Percentiles rank a stretch among this genome's conserved stretches.
Evolutionary conservation across 2,329 filamentous ascomycete genomes (phyloP).

Genomic region (Eutypella sp.): DNA sequence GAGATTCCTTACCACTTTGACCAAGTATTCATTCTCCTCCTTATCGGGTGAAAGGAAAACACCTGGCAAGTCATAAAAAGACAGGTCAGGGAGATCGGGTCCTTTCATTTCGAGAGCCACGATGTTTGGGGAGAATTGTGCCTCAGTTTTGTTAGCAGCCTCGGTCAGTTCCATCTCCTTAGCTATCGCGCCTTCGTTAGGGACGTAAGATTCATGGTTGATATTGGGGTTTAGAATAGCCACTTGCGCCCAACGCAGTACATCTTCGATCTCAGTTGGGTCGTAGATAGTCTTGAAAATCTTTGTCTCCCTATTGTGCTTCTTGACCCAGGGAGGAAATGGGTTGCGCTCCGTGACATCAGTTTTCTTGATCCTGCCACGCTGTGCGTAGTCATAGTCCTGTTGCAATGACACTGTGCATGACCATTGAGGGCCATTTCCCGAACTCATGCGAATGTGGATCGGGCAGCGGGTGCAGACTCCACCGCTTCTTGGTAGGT

Average conservation of each 20-base stretch:
- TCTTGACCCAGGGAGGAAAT: conserved; percentile 62
- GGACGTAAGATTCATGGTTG: conserved; percentile 49
- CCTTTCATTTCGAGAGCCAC: conserved; percentile 72
- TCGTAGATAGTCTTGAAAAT: conserved; percentile 62
- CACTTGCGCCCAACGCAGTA: conserved; percentile 69
- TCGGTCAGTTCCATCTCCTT: conserved; percentile 31
- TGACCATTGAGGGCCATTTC: conserved; percentile 54
- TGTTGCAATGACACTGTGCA: conserved; percentile 63
- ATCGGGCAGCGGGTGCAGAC: conserved; percentile 74
- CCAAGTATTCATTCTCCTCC: conserved; percentile 61
- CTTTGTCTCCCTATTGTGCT: conserved; percentile 37
- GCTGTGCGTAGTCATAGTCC: conserved; percentile 54
- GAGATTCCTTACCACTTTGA: conserved; percentile 66
- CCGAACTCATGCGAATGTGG: conserved; percentile 65
- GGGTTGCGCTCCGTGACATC: conserved; percentile 46
- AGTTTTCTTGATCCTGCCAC: conserved; percentile 35
- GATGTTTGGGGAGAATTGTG: conserved; percentile 77
- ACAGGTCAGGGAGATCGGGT: conserved; percentile 65
- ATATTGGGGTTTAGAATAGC: conserved; percentile 67
- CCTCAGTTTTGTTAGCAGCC: conserved; percentile 41
- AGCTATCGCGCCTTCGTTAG: conserved; percentile 38
- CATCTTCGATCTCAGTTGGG: conserved; percentile 58
- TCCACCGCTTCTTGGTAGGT: conserved; percentile 46
- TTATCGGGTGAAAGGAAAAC: conserved; percentile 68
- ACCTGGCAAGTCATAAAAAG: conserved; percentile 81